Conservation (phyloP, 2,329 filamentous ascomycete species). For the Coniochaeta sp. region DNA sequence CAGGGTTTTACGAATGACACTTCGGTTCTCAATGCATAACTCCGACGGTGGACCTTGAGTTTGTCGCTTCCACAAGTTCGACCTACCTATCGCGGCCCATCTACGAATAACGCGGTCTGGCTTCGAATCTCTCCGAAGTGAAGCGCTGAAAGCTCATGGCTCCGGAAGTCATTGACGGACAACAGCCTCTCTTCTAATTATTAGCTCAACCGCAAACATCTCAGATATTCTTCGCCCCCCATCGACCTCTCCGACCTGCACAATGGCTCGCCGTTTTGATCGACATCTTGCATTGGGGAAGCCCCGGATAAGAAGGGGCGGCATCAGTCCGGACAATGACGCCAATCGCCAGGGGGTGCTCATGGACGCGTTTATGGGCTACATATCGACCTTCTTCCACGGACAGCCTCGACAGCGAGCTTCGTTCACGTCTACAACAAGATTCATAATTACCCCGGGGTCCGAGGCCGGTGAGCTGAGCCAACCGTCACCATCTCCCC, state of each 20-base stretch:
- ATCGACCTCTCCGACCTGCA: not conserved
- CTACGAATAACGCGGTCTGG: not conserved
- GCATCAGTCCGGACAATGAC: not conserved
- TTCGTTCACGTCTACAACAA: slow-evolving; percentile 6
- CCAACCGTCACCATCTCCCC: not conserved
- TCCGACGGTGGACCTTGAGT: no score
- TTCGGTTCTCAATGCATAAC: no score
- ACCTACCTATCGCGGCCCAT: not conserved
- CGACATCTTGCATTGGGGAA: not conserved
- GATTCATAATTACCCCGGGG: not conserved
- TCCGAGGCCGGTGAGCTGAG: not conserved
- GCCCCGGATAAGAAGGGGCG: not conserved
- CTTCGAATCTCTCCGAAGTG: not conserved
- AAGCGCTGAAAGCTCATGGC: not conserved
- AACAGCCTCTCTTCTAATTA: not conserved
- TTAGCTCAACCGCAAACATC: no score
- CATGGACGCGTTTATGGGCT: slow-evolving; percentile 19
- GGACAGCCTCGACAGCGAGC: not conserved
- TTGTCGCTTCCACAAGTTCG: not conserved
- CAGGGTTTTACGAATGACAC: not conserved
- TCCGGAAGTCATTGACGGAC: not conserved
- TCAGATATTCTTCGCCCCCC: not conserved
- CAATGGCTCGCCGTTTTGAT: not conserved
- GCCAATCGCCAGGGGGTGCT: slow-evolving; percentile 2
- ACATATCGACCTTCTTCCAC: slow-evolving; percentile 19